These are phyloP conservation scores for Chalaropsis thielavioides DNA, from an alignment of 2,329 filamentous ascomycete genomes.

Conservation along the genomic window DNA sequence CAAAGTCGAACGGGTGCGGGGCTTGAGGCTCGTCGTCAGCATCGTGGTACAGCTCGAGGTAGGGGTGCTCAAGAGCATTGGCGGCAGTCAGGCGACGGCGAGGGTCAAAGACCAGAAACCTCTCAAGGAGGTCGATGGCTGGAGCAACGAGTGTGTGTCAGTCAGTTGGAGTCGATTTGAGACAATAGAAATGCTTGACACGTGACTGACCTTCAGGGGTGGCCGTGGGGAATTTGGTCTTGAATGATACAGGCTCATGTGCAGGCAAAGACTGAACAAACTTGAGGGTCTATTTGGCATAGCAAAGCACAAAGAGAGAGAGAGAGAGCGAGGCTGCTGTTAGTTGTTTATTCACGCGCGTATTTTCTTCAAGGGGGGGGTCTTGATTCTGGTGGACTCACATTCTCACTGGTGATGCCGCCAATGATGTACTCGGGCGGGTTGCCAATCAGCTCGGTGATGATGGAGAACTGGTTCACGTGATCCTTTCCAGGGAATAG, in stretches of 20 bases:
- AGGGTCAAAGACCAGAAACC: conserved; percentile 98
- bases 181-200: neutral
- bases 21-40: conserved; percentile 90
- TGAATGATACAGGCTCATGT: conserved; percentile 75
- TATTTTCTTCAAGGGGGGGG: too few species aligned
- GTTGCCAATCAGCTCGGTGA: conserved; percentile 90
- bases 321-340: conserved; percentile 15
- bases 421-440: conserved; percentile 97
- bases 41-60: conserved; percentile 92
- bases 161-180: neutral
- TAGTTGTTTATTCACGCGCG: conserved; percentile 9
- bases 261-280: conserved; percentile 97
- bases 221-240: conserved; percentile 87
- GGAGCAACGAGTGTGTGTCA: neutral
- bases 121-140: conserved; percentile 89
- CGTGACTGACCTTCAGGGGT: conserved; percentile 57
- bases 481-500: conserved; percentile 98
- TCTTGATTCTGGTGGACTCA: conserved; percentile 32
- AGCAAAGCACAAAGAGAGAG: neutral
- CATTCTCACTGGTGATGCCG: conserved; percentile 96
- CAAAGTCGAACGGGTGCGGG: conserved; percentile 98
- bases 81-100: conserved; percentile 82
- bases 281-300: conserved; percentile 57
- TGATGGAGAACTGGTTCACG: conserved; percentile 99
- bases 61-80: conserved; percentile 77